A percentile compares a stretch with the other conserved stretches of the same genome.
Evolutionary conservation across 108 stramenopile species (phyloP).

Genomic region (Mediolabrus comicus): DNA sequence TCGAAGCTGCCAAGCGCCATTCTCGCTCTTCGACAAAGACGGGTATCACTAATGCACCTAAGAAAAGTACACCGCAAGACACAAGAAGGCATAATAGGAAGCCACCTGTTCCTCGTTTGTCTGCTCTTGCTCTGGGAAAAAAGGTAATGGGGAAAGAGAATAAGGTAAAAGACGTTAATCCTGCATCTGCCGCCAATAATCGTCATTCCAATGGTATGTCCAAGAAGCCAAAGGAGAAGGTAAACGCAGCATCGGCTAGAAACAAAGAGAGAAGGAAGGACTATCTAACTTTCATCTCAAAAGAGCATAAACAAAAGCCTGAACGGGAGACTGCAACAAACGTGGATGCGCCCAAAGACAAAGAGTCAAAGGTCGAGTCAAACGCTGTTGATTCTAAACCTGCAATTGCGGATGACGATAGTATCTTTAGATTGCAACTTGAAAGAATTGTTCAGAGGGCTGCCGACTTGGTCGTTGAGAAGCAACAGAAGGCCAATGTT

Average conservation of each 20-base stretch:
- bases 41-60: too few relatives aligned
- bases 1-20: conserved; percentile 13
- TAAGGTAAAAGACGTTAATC: not conserved
- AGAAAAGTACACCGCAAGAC: not conserved
- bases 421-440: conserved; percentile 13
- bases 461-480: conserved; percentile 22
- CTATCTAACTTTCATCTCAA: conserved; percentile 30
- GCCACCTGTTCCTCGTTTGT: conserved; percentile 26
- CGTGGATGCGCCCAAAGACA: not conserved
- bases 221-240: not conserved
- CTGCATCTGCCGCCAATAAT: too few relatives aligned
- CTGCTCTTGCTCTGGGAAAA: conserved; percentile 10
- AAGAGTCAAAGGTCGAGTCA: not conserved
- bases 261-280: not conserved
- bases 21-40: not conserved
- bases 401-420: conserved; percentile 14
- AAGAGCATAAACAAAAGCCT: not conserved
- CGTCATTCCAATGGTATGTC: not conserved
- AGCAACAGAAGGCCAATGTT: not conserved
- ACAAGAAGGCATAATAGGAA: not conserved
- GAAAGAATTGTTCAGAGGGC: conserved; percentile 29
- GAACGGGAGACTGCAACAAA: not conserved
- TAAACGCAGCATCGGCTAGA: not conserved
- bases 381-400: not conserved
- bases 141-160: conserved; percentile 4